Conservation (phyloP, 495 filamentous ascomycete species). For the Alectoria sarmentosa region DNA sequence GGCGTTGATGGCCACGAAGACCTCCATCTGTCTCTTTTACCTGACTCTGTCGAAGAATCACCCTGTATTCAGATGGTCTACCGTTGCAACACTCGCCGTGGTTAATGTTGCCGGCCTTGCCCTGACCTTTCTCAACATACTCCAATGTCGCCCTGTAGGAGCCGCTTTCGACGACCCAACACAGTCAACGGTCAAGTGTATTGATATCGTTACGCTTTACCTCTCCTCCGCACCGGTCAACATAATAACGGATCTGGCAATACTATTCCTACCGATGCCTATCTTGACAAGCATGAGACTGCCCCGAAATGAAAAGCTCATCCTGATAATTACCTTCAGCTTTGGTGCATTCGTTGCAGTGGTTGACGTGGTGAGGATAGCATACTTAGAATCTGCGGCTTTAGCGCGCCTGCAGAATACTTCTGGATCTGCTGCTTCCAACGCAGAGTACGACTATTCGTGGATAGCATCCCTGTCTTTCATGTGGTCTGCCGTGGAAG, state of each 20-base stretch:
- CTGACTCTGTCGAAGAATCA: conserved; percentile 69
- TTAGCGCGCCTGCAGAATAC: conserved; percentile 29
- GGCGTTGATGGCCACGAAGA: conserved; percentile 80
- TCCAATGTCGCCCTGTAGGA: conserved; percentile 73
- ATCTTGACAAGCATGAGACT: conserved; percentile 79
- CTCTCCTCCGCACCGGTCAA: conserved; percentile 79
- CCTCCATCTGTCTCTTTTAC: conserved; percentile 87
- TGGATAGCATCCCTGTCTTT: conserved; percentile 78
- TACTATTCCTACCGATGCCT: conserved; percentile 79
- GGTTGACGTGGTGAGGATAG: conserved; percentile 83
- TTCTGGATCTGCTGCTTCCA: conserved; percentile 30
- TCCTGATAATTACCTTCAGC: conserved; percentile 73
- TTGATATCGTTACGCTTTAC: conserved; percentile 72
- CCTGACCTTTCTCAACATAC: conserved; percentile 78
- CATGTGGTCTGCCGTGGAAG: conserved; percentile 90
- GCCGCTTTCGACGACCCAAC: conserved; percentile 51
- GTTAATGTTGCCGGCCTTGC: conserved; percentile 73
- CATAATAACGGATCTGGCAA: conserved; percentile 75
- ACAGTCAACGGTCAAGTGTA: conserved; percentile 47
- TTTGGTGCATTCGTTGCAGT: conserved; percentile 81
- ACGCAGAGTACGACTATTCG: conserved; percentile 45
- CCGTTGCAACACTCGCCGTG: conserved; percentile 60
- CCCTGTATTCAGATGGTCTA: conserved; percentile 61
- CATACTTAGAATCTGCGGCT: conserved; percentile 75
- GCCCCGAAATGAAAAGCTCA: conserved; percentile 75